phyloP scores from a whole-genome alignment of 2,329 filamentous ascomycete genomes.

The Cladosporium sp. region DNA sequence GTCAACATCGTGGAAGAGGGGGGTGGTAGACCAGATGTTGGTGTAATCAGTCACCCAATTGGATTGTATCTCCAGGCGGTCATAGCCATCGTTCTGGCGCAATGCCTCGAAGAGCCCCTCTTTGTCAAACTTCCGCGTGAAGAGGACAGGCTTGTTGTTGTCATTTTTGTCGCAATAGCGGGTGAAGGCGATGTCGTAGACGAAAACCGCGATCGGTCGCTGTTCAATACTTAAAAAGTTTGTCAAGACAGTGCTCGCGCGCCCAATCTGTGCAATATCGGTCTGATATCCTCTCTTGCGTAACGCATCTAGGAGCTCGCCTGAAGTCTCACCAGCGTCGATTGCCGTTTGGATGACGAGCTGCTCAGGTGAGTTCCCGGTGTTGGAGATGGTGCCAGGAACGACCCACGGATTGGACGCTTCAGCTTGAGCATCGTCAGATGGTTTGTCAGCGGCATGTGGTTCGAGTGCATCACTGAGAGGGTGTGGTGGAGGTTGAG shows the following conservation, averaged over 20 bases:
- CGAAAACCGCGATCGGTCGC: neutral
- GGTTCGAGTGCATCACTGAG: too few species aligned
- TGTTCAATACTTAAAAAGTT: conserved; percentile 12
- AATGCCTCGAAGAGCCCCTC: neutral
- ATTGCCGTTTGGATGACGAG: neutral
- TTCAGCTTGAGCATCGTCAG: neutral
- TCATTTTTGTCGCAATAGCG: neutral
- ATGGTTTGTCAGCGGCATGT: too few species aligned
- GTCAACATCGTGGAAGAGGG: neutral
- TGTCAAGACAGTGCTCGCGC: neutral
- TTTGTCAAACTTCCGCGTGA: neutral
- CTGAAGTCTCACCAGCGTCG: neutral
- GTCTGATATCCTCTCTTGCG: neutral
- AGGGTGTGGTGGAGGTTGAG: too few species aligned
- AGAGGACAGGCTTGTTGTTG: neutral
- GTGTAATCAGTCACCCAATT: conserved; percentile 16
- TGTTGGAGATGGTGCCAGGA: neutral
- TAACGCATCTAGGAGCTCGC: neutral
- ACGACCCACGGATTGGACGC: neutral
- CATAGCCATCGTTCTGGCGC: neutral
- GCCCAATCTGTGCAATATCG: neutral
- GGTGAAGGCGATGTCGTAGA: conserved; percentile 10
- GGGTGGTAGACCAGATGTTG: conserved; percentile 16
- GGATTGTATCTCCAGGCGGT: accelerated
- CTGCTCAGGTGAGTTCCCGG: neutral